Evolutionary conservation across 345 rosid species (phyloP).

Genomic region (Populus alba): DNA sequence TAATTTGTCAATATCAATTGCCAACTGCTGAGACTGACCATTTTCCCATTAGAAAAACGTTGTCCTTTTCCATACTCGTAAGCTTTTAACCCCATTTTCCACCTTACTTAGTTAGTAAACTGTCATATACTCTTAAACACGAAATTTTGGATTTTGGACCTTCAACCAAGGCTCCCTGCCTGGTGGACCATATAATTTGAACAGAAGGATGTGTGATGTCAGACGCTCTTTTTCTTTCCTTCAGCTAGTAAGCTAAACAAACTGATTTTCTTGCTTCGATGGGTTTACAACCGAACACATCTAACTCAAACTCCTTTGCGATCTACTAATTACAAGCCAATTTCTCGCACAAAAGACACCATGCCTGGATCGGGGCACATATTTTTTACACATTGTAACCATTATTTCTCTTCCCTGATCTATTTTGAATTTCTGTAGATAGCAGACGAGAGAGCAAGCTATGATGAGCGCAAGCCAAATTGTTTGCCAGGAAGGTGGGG

Average conservation of each 20-base stretch:
- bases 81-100: constrained; percentile 1
- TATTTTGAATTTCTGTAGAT: neutral
- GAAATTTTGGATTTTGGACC: constrained; percentile 1
- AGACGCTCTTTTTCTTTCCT: constrained; percentile 4
- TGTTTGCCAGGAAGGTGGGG: constrained; percentile 6
- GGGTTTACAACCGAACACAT: constrained; percentile 43
- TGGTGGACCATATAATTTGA: too few species aligned
- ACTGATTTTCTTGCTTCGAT: constrained; percentile 43
- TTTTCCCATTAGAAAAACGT: constrained; percentile 6
- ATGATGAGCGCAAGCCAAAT: neutral
- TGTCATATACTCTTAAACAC: constrained; percentile 3
- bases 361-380: neutral
- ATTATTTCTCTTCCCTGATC: neutral
- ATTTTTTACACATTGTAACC: neutral
- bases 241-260: constrained; percentile 45
- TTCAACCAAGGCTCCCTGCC: constrained; percentile 22
- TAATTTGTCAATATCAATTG: constrained; percentile 37
- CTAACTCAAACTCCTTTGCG: constrained; percentile 18
- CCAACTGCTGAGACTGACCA: constrained; percentile 33
- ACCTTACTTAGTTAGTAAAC: constrained; percentile 25
- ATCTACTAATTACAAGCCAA: constrained; percentile 18
- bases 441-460: neutral
- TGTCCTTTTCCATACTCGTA: neutral
- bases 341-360: constrained; percentile 3
- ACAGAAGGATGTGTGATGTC: constrained; percentile 22